Evolutionary conservation across 2,329 filamentous ascomycete genomes (phyloP), one percentile per base, ranked within the genome.

Genomic region (Penicillium concentricum): DNA sequence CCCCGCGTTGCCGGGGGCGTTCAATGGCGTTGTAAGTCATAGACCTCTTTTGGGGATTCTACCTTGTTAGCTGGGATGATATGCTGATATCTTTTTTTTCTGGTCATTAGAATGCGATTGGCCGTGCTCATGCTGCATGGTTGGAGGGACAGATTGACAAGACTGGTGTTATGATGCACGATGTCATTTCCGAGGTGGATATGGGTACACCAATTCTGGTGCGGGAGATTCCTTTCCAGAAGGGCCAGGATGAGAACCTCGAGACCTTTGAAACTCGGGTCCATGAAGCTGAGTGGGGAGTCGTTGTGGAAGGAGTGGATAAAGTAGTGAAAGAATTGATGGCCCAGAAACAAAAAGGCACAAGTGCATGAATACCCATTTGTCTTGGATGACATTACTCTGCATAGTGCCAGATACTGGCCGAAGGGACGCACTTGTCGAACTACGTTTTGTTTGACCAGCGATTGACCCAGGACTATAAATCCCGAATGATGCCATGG

Each of bases 111-210:
- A 76, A 83, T 62, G 92, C 91, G 16, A 95, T 96, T 65, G 85
- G 89, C 66, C 81, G 90, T 24, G 91, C 92, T 3, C 91, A 86
- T 74, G 81, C 84, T 45, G 91, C 90, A 56, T 92, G 89, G 70
- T 74, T 86, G 69, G 83, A 82, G 61, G 82, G 91, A 10, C 83
- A 87, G 66, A 82, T 89, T 63, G 82, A 82, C 62, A 82, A 81
- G 62, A 92, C 85, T 0, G 92, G 92, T 0, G 87, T 95, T 52
- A 96, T 96, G 92, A 86, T 91, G 16, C 92, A 96, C 76, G 88
- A 92, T 74, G 91, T 96, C 45, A 87, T 90, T 60, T 79, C 78
- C 9, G 85, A 93, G 72, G 91, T 96, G 53, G 92, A 96, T 76
- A 83, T 88, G 68, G 92, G 92, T 2, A 79, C 83, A 61, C 87